These are phyloP conservation scores for Penicillium brasilianum DNA, from an alignment of 2,329 filamentous ascomycete species.

Conservation along the genomic window DNA sequence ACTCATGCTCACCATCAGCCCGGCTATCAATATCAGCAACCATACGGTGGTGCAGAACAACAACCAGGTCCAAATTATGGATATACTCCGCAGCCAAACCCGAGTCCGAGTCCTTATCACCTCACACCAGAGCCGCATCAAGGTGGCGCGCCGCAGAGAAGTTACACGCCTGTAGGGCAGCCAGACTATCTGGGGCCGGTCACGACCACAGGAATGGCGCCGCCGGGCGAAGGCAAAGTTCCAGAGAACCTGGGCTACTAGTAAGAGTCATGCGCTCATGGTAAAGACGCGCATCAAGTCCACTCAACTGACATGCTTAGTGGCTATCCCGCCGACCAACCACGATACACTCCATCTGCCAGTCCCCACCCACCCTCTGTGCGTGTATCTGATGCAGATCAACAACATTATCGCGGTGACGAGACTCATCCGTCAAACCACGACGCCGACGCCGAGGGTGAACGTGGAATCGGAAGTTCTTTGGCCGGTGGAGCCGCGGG, in stretches of 20 bases:
- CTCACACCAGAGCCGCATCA: conserved; percentile 37
- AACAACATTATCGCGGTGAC: conserved; percentile 11
- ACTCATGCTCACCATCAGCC: conserved; percentile 38
- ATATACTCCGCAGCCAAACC: conserved; percentile 35
- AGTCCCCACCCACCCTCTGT: conserved; percentile 25
- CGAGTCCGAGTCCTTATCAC: conserved; percentile 24
- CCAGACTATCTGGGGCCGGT: conserved; percentile 42
- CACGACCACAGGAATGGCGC: conserved; percentile 54
- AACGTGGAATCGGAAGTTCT: conserved; percentile 63
- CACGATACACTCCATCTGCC: conserved; percentile 26
- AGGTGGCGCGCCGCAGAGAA: conserved; percentile 40
- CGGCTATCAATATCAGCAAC: neutral
- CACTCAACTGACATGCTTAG: conserved; percentile 8
- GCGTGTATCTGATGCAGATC: conserved; percentile 22
- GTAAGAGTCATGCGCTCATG: conserved; percentile 24
- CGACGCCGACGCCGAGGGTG: conserved; percentile 43
- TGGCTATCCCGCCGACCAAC: conserved; percentile 23
- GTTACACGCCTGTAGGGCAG: conserved; percentile 51
- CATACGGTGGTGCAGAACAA: conserved; percentile 16
- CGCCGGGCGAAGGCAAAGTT: conserved; percentile 23
- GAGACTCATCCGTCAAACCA: conserved; percentile 20
- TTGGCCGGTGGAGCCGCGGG: conserved; percentile 63
- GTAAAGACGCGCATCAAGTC: neutral
- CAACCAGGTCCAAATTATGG: conserved; percentile 34
- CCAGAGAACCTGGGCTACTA: conserved; percentile 43